Evolutionary conservation across 2,329 filamentous ascomycete genomes (phyloP).

Genomic region (Cadophora sp.): DNA sequence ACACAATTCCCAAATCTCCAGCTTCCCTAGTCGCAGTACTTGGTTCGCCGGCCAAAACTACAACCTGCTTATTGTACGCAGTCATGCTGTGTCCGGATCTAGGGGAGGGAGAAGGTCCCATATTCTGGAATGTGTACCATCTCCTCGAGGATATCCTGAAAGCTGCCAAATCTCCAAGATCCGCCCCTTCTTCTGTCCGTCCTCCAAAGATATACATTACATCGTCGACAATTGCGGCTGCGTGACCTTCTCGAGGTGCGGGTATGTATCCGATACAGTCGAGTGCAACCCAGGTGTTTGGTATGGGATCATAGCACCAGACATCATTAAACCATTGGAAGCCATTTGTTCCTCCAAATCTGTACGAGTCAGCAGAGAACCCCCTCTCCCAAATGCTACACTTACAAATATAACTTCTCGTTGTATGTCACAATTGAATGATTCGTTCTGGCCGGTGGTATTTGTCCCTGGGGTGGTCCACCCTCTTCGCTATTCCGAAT

Average conservation of each 20-base stretch:
- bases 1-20: constrained; percentile 85
- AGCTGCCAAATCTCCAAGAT: constrained; percentile 91
- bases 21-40: constrained; percentile 84
- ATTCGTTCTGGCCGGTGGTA: constrained; percentile 91
- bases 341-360: constrained; percentile 97
- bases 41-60: constrained; percentile 92
- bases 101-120: constrained; percentile 94
- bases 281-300: constrained; percentile 84
- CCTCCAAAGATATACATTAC: constrained; percentile 99
- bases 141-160: constrained; percentile 81
- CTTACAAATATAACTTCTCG: constrained; percentile 91
- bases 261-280: constrained; percentile 99
- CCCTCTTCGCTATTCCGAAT: constrained; percentile 74
- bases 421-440: constrained; percentile 91
- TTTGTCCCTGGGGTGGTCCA: constrained; percentile 64
- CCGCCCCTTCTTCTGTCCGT: constrained; percentile 89
- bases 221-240: constrained; percentile 90
- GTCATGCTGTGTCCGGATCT: constrained; percentile 98
- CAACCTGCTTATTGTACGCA: constrained; percentile 87
- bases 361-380: constrained; percentile 48
- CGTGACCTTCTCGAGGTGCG: constrained; percentile 90
- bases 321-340: constrained; percentile 99
- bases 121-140: constrained; percentile 99
- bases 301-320: constrained; percentile 89
- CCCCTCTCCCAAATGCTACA: constrained; percentile 33